Conservation (phyloP, 164 flowering plant species). For the Annona squamosa region DNA sequence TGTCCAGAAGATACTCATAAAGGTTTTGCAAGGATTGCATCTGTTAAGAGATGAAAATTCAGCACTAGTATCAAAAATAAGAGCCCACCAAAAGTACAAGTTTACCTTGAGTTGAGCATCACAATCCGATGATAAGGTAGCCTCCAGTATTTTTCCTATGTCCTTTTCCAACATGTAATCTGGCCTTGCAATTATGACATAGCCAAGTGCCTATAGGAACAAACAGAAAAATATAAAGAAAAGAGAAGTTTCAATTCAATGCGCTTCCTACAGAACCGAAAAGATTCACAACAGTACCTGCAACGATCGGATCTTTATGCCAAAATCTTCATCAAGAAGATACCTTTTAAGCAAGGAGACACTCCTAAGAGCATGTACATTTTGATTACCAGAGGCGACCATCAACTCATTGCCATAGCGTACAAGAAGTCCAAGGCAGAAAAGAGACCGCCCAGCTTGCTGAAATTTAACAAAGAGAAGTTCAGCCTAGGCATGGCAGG, state of each 20-base stretch:
- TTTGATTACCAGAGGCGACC: constrained; percentile 25
- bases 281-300: constrained; percentile 45
- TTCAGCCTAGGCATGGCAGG: not conserved
- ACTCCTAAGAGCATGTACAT: constrained; percentile 36
- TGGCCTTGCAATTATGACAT: constrained; percentile 75
- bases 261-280: not conserved
- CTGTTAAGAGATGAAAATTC: constrained; percentile 36
- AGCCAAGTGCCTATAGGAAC: constrained; percentile 73
- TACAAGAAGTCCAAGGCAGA: constrained; percentile 85
- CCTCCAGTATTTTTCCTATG: constrained; percentile 66
- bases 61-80: constrained; percentile 5
- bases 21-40: constrained; percentile 86
- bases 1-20: constrained; percentile 88
- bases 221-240: constrained; percentile 7
- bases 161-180: constrained; percentile 87
- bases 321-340: constrained; percentile 64
- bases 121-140: constrained; percentile 52
- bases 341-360: constrained; percentile 58
- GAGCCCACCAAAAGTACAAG: not conserved
- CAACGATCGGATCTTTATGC: constrained; percentile 67
- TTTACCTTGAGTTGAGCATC: constrained; percentile 78
- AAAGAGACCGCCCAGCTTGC: constrained; percentile 82
- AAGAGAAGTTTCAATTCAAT: not conserved
- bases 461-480: constrained; percentile 26
- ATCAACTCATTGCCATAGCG: constrained; percentile 75